Conservation (phyloP, 495 filamentous ascomycete genomes). For the Daldinia childiae region DNA sequence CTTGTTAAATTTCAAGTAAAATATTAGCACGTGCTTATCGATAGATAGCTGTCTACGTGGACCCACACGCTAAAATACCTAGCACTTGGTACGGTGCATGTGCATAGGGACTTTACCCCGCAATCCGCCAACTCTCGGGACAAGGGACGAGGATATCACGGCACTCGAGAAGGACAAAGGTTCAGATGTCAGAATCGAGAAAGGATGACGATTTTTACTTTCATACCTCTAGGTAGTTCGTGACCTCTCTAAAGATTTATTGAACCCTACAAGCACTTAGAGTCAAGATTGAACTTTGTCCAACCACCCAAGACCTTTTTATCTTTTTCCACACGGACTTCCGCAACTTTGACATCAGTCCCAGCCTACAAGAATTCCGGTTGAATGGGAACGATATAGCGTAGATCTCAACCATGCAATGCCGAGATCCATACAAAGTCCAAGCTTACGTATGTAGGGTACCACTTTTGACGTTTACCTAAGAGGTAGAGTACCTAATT, state of each 20-base stretch:
- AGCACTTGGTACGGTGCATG: constrained; percentile 1
- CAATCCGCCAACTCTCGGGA: constrained; percentile 38
- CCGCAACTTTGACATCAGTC: constrained; percentile 24
- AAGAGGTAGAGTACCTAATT: neutral
- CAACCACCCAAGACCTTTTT: neutral
- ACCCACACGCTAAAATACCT: neutral
- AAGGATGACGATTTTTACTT: neutral
- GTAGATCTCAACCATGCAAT: constrained; percentile 28
- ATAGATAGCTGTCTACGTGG: constrained; percentile 19
- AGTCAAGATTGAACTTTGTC: neutral
- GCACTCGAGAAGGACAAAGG: constrained; percentile 18
- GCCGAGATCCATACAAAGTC: constrained; percentile 34
- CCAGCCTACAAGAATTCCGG: constrained; percentile 20
- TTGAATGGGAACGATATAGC: constrained; percentile 27
- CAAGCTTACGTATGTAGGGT: constrained; percentile 10
- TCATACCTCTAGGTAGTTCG: neutral
- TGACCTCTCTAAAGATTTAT: neutral
- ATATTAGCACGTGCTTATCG: constrained; percentile 39
- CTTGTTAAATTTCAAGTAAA: neutral
- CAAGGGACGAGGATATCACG: constrained; percentile 39
- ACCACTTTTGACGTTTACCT: constrained; percentile 5
- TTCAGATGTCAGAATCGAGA: neutral
- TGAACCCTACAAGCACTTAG: neutral
- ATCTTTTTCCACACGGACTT: constrained; percentile 25
- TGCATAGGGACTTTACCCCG: constrained; percentile 42